Conservation (phyloP, 352 stramenopile genomes). For the Hyaloperonospora arabidopsidis region DNA sequence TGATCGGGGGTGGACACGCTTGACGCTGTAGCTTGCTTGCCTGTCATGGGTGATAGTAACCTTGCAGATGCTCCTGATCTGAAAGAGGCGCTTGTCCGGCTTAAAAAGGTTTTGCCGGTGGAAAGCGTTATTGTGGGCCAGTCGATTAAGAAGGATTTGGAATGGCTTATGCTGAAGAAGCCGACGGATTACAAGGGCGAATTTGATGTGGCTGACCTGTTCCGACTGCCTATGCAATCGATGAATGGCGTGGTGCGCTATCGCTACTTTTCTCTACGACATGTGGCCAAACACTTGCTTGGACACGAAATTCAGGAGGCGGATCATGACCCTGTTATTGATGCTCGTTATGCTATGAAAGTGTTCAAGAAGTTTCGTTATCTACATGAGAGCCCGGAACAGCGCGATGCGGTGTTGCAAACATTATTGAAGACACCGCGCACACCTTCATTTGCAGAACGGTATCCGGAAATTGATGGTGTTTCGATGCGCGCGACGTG, state of each 20-base stretch:
- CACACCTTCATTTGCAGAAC: constrained; percentile 75
- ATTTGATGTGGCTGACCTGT: constrained; percentile 81
- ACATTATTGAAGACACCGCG: constrained; percentile 75
- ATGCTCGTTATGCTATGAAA: constrained; percentile 86
- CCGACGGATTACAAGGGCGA: constrained; percentile 79
- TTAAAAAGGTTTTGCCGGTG: constrained; percentile 69
- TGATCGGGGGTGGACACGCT: no score
- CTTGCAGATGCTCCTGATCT: constrained; percentile 59
- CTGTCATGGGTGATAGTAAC: constrained; percentile 29
- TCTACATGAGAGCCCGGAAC: constrained; percentile 65
- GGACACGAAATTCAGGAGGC: constrained; percentile 77
- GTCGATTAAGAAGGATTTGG: constrained; percentile 89
- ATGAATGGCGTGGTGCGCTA: constrained; percentile 70
- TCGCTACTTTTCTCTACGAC: constrained; percentile 77
- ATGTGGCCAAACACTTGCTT: constrained; percentile 78
- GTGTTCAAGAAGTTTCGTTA: constrained; percentile 82
- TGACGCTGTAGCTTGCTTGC: constrained; percentile 1
- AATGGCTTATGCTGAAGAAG: constrained; percentile 83
- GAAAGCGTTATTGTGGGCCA: constrained; percentile 88
- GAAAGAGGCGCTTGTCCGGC: constrained; percentile 57
- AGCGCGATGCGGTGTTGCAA: constrained; percentile 74
- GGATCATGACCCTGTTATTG: constrained; percentile 80
- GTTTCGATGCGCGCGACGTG: constrained; percentile 67
- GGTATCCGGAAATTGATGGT: constrained; percentile 76
- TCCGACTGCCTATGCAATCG: constrained; percentile 70